Evolutionary conservation across 2,329 filamentous ascomycete genomes (phyloP).

Genomic region (Trichoderma gracile): DNA sequence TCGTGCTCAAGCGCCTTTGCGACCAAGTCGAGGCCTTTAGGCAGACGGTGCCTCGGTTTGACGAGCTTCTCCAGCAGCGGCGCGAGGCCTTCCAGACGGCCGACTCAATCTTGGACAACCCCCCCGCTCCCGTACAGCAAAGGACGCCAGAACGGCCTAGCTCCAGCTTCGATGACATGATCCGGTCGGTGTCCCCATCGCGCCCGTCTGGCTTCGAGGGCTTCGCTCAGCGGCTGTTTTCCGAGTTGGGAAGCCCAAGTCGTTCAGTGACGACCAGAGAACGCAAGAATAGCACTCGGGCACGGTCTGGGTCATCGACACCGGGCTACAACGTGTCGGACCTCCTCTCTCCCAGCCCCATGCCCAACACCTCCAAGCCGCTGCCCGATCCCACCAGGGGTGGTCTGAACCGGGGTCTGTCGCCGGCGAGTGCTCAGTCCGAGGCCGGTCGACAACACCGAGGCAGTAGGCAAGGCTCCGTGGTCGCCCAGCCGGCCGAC

Average conservation of each 20-base stretch:
- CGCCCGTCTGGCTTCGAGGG: conserved; percentile 59
- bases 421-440: conserved; percentile 41
- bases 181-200: conserved; percentile 53
- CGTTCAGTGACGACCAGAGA: conserved; percentile 50
- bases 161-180: conserved; percentile 45
- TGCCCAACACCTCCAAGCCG: conserved; percentile 47
- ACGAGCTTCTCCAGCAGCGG: conserved; percentile 67
- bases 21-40: conserved; percentile 65
- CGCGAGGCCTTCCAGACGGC: conserved; percentile 65
- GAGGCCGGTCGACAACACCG: conserved; percentile 32
- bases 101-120: conserved; percentile 48
- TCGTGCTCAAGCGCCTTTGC: conserved; percentile 59
- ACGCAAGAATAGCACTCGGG: conserved; percentile 47
- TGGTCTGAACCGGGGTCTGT: conserved; percentile 44
- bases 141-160: conserved; percentile 37
- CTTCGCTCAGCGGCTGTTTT: conserved; percentile 63
- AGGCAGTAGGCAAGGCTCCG: conserved; percentile 38
- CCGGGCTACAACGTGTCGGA: conserved; percentile 31
- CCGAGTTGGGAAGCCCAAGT: conserved; percentile 58
- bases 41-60: conserved; percentile 67
- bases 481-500: conserved; percentile 56
- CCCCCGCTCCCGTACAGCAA: conserved; percentile 33
- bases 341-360: conserved; percentile 35
- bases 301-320: conserved; percentile 36
- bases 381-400: conserved; percentile 35